Conservation (phyloP, 1,284 basidiomycete species). For the Trametes pubescens region DNA sequence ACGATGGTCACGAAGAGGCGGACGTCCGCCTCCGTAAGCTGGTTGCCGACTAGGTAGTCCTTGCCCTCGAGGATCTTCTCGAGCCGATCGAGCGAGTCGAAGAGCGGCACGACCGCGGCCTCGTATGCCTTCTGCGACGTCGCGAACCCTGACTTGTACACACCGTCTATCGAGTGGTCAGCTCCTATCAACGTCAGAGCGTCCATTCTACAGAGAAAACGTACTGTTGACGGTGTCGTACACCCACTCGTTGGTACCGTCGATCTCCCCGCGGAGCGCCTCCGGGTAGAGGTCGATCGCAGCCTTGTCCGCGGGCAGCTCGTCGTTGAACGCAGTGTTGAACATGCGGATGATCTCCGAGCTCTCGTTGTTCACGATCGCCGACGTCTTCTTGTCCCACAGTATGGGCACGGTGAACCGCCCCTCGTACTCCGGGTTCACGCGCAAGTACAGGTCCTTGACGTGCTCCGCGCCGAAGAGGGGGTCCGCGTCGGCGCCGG, state of each 20-base stretch:
- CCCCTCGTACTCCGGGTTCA: slow-evolving; percentile 73
- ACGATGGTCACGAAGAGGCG: slow-evolving; percentile 91
- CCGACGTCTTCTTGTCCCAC: slow-evolving; percentile 92
- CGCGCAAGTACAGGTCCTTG: slow-evolving; percentile 87
- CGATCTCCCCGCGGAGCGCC: slow-evolving; percentile 67
- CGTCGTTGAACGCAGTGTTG: slow-evolving; percentile 84
- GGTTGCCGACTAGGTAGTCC: slow-evolving; percentile 84
- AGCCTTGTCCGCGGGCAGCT: slow-evolving; percentile 72
- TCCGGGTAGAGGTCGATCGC: slow-evolving; percentile 41
- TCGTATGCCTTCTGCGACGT: slow-evolving; percentile 86
- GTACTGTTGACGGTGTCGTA: slow-evolving; percentile 85
- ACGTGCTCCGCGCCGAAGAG: slow-evolving; percentile 77
- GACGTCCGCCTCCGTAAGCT: slow-evolving; percentile 91
- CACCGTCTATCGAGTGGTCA: slow-evolving; percentile 62
- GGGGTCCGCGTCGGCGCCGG: slow-evolving; percentile 79
- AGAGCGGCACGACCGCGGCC: slow-evolving; percentile 74
- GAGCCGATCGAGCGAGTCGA: slow-evolving; percentile 81
- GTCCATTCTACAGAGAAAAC: slow-evolving; percentile 35
- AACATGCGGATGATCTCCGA: slow-evolving; percentile 94
- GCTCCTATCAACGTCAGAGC: neutral
- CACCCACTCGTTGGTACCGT: slow-evolving; percentile 89
- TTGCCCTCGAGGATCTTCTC: slow-evolving; percentile 83
- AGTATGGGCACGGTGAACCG: slow-evolving; percentile 92
- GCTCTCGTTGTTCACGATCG: slow-evolving; percentile 96
- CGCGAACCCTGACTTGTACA: slow-evolving; percentile 94